These are phyloP conservation scores for Alternaria arbusti DNA, from an alignment of 2,329 filamentous ascomycete species.

Conservation along the genomic window DNA sequence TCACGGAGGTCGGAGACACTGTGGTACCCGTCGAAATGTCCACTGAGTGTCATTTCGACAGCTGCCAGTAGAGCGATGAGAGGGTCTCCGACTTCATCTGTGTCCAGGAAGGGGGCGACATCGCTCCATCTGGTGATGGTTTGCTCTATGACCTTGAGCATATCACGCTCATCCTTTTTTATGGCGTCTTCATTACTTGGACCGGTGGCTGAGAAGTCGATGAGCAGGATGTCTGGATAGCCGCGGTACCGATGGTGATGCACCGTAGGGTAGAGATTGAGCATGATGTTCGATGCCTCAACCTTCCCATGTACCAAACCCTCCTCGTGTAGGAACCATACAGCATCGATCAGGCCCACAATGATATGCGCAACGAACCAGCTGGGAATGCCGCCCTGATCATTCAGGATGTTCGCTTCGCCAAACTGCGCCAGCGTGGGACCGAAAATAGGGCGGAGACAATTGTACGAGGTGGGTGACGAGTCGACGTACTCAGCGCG, in stretches of 20 bases:
- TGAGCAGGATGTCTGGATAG: slow-evolving; percentile 18
- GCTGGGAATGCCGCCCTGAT: background rate
- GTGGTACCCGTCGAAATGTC: background rate
- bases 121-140: slow-evolving; percentile 12
- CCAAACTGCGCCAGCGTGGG: slow-evolving; percentile 14
- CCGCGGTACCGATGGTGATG: slow-evolving; percentile 11
- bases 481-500: background rate
- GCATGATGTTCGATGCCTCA: slow-evolving; percentile 4
- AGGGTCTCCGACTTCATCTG: background rate
- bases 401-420: background rate
- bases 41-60: background rate
- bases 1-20: background rate
- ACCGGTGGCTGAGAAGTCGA: slow-evolving; percentile 1
- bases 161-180: background rate
- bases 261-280: slow-evolving; percentile 10
- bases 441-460: slow-evolving; percentile 16
- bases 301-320: slow-evolving; percentile 10
- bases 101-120: background rate
- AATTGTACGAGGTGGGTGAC: slow-evolving; percentile 4
- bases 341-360: slow-evolving; percentile 11
- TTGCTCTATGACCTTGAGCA: slow-evolving; percentile 9
- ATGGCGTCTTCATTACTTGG: background rate
- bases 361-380: slow-evolving; percentile 23
- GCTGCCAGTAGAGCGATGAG: background rate
- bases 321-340: slow-evolving; percentile 6